Evolutionary conservation across 176 grass and related monocot species (phyloP), one percentile per base, ranked within the genome.

Genomic region (Urochloa ruziziensis): DNA sequence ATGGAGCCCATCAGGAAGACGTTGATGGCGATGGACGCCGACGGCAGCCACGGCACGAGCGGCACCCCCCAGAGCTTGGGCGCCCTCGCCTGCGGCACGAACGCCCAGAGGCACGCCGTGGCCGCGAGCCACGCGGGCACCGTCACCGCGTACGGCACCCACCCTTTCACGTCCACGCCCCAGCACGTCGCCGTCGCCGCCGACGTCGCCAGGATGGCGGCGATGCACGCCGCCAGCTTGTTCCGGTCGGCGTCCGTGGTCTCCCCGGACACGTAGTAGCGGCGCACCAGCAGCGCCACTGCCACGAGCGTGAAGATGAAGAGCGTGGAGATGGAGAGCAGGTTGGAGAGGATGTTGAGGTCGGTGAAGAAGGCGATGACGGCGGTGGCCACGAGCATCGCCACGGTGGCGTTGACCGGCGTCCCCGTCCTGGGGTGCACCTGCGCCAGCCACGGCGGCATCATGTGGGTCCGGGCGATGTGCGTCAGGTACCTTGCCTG

Each of bases 1-100:
- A 99, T 99, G 73, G 96, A 99, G 0, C 96, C 96, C 6, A 99
- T 87, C 64, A 99, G 81, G 85, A 99, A 99, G 15, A 99, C 47
- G 73, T 96, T 99, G 60, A 99, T 87, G 77, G 86, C 74, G 53
- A 95, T 92, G 51, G 93, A 92, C 19, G 83, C 90, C 23, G 90
- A 90, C 69, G 93, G 90, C 74, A 95, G 83, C 93, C 87, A 92
- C 57, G 93, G 93, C 82, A 92, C 88, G 21, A 92, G 46, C 28
- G 90, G 90, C 83, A 88, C 83, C 0, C 93, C 90, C 90, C 90
- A 92, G 27, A 75, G 49, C 85, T 73, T 80, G 6, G 93, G 93
- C 79, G 47, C 16, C 85, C 87, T 78, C 36, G 86, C 88, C 83
- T 84, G 69, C 80, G 92, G 92, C 80, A 94, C 88, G 10, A 80